Evolutionary conservation across 2,329 filamentous ascomycete genomes (phyloP).

Genomic region (Chrysoporthe puriensis): DNA sequence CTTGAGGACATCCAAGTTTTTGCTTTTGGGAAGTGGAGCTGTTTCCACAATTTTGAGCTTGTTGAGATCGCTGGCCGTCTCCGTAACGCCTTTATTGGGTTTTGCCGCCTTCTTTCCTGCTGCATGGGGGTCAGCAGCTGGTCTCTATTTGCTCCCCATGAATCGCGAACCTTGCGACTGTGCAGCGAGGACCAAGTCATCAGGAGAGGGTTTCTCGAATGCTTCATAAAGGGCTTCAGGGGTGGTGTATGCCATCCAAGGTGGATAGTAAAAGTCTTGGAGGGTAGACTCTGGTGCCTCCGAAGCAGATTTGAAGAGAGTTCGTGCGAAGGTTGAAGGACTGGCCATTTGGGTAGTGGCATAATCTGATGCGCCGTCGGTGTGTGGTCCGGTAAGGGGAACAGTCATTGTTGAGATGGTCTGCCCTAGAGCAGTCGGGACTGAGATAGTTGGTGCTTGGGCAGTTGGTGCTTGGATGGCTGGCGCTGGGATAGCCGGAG

Average conservation of each 20-base stretch:
- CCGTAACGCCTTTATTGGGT: conserved; percentile 40
- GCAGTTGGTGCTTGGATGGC: background rate
- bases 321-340: conserved; percentile 62
- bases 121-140: conserved; percentile 57
- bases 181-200: conserved; percentile 85
- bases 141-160: conserved; percentile 52
- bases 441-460: background rate
- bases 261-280: conserved; percentile 46
- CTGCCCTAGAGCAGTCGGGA: background rate
- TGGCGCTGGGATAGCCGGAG: background rate
- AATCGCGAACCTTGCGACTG: conserved; percentile 84
- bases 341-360: conserved; percentile 27
- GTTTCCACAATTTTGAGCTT: conserved; percentile 51
- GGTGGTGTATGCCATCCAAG: conserved; percentile 52
- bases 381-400: background rate
- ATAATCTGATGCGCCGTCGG: conserved; percentile 10
- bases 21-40: conserved; percentile 64
- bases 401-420: background rate
- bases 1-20: conserved; percentile 81
- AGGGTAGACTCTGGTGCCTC: conserved; percentile 30
- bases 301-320: conserved; percentile 51
- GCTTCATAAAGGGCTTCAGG: conserved; percentile 56
- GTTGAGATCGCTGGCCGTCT: conserved; percentile 43
- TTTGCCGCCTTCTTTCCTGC: conserved; percentile 52
- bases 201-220: conserved; percentile 86